A percentile compares a stretch with the other conserved stretches of the same genome.
These are phyloP conservation scores for Haplosporangium sp. DNA, from an alignment of 371 early-diverging fungal species.

Conservation along the genomic window DNA sequence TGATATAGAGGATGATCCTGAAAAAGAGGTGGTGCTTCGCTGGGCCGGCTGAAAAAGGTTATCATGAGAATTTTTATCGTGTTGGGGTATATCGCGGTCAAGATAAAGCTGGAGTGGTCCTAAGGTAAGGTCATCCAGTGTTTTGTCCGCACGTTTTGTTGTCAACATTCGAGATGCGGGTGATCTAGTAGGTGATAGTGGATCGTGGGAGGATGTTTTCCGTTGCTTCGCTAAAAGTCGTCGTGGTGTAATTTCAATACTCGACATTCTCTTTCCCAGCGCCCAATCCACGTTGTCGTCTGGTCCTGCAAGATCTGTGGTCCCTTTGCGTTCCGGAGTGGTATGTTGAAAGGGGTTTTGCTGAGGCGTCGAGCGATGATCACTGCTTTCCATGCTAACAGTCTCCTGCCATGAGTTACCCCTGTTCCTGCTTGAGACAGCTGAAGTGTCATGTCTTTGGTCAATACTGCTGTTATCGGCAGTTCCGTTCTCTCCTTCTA, in stretches of 20 bases:
- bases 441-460: background rate
- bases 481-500: no score
- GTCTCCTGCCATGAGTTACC: background rate
- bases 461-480: background rate
- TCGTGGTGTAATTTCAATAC: slow-evolving; percentile 41
- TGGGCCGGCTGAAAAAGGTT: slow-evolving; percentile 2
- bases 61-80: slow-evolving; percentile 11
- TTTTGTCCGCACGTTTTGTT: background rate
- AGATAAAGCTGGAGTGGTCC: slow-evolving; percentile 16
- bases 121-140: background rate
- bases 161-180: background rate
- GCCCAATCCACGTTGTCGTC: slow-evolving; percentile 33
- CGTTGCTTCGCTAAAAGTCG: slow-evolving; percentile 34
- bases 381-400: background rate
- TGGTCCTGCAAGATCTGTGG: background rate
- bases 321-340: slow-evolving; percentile 16
- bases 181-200: slow-evolving; percentile 4
- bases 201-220: slow-evolving; percentile 1
- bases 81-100: slow-evolving; percentile 25
- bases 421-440: background rate
- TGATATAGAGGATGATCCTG: slow-evolving; percentile 2
- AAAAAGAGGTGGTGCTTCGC: background rate
- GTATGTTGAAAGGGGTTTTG: background rate
- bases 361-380: background rate
- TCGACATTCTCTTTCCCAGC: slow-evolving; percentile 45